Evolutionary conservation across 1,139 yeast species (phyloP).

Genomic region (Scheffersomyces titani): DNA sequence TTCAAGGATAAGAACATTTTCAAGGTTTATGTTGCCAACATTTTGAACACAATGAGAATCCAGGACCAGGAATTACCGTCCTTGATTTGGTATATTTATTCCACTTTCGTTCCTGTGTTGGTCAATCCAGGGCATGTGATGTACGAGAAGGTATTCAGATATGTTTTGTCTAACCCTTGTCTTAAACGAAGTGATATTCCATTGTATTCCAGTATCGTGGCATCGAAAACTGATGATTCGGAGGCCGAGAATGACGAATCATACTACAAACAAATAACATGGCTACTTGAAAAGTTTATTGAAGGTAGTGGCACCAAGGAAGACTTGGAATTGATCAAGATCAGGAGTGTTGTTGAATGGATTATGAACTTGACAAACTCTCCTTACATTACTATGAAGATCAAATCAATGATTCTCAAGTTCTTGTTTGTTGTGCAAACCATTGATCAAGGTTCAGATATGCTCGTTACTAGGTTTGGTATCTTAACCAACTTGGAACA

Average conservation of each 20-base stretch:
- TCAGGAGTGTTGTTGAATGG: conserved; percentile 67
- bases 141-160: conserved; percentile 67
- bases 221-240: conserved; percentile 31
- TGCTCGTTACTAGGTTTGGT: conserved; percentile 65
- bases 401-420: conserved; percentile 39
- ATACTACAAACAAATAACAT: conserved; percentile 58
- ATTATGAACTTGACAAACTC: conserved; percentile 54
- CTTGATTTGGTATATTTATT: conserved; percentile 41
- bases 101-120: conserved; percentile 58
- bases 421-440: conserved; percentile 53
- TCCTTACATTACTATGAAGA: conserved; percentile 43
- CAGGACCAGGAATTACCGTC: conserved; percentile 7
- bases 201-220: conserved; percentile 49
- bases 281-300: conserved; percentile 61
- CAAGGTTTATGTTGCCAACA: conserved; percentile 61
- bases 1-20: conserved; percentile 64
- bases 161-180: conserved; percentile 58
- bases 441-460: conserved; percentile 61
- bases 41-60: conserved; percentile 48
- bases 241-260: conserved; percentile 47
- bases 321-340: conserved; percentile 56
- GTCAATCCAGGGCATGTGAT: conserved; percentile 70
- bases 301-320: conserved; percentile 43
- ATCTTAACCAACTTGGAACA: conserved; percentile 53
- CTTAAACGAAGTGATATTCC: conserved; percentile 66